These are phyloP conservation scores for Dissophora globulifera DNA, from an alignment of 192 early-diverging fungal species.

Conservation along the genomic window DNA sequence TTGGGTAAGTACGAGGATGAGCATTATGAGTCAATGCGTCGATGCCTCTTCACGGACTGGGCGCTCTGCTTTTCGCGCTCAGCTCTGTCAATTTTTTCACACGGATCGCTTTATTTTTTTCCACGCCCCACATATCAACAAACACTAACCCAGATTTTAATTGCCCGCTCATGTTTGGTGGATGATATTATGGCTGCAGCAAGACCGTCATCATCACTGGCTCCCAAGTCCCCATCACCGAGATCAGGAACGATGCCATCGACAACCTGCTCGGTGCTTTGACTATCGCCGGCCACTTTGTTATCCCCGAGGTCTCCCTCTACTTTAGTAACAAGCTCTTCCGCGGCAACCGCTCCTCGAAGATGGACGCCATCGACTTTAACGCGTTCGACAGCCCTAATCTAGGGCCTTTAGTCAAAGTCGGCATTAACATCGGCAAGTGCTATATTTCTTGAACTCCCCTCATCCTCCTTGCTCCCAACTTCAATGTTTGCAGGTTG, in stretches of 20 bases:
- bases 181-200: conserved; percentile 27
- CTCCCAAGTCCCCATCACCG: conserved; percentile 96
- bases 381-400: conserved; percentile 92
- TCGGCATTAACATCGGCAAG: conserved; percentile 94
- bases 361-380: conserved; percentile 83
- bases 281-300: conserved; percentile 98
- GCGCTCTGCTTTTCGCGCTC: too few species aligned
- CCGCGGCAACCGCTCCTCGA: conserved; percentile 88
- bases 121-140: not conserved
- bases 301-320: conserved; percentile 93
- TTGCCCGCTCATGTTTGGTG: conserved; percentile 30
- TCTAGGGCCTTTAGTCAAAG: conserved; percentile 86
- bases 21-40: conserved; percentile 21
- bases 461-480: not conserved
- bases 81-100: too few species aligned
- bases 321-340: conserved; percentile 96
- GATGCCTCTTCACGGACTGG: too few species aligned
- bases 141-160: not conserved
- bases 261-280: conserved; percentile 96
- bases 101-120: conserved; percentile 9
- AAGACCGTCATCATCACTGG: conserved; percentile 98
- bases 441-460: not conserved
- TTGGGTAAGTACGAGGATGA: conserved; percentile 69
- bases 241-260: conserved; percentile 97
- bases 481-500: not conserved